These are phyloP conservation scores for Patellaria atrata DNA, from an alignment of 495 filamentous ascomycete species.

Conservation along the genomic window DNA sequence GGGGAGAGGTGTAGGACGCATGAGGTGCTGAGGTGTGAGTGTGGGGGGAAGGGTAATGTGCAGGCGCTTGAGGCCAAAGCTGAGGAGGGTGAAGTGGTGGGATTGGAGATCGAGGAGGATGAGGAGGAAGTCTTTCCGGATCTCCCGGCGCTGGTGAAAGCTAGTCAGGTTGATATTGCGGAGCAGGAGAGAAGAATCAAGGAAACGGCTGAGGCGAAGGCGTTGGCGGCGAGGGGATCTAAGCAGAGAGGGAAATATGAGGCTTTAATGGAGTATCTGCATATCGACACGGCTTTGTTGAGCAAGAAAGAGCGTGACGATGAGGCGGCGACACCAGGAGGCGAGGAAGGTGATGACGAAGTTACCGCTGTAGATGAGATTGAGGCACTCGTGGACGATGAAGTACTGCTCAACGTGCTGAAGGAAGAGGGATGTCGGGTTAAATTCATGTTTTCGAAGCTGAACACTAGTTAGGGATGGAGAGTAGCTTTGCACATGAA, in stretches of 20 bases:
- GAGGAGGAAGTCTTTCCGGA: slow-evolving; percentile 32
- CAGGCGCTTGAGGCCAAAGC: slow-evolving; percentile 15
- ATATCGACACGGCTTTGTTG: slow-evolving; percentile 43
- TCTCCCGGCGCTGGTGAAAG: slow-evolving; percentile 36
- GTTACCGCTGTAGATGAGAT: slow-evolving; percentile 7
- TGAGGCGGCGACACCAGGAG: slow-evolving; percentile 25
- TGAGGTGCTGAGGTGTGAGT: slow-evolving; percentile 53
- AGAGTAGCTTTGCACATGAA: no score
- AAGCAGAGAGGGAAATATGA: no score
- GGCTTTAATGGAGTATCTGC: slow-evolving; percentile 49
- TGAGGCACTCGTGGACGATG: slow-evolving; percentile 40
- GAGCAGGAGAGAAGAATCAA: slow-evolving; percentile 40
- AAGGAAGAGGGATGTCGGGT: slow-evolving; percentile 45
- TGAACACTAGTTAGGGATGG: no score
- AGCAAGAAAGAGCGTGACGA: slow-evolving; percentile 21
- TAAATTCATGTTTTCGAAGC: slow-evolving; percentile 57
- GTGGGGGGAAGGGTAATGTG: slow-evolving; percentile 41
- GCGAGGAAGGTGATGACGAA: slow-evolving; percentile 15
- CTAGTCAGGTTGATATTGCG: slow-evolving; percentile 46
- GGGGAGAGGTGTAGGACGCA: slow-evolving; percentile 49
- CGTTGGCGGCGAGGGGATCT: no score
- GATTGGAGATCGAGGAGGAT: slow-evolving; percentile 17
- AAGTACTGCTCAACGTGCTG: slow-evolving; percentile 44
- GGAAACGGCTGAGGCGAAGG: slow-evolving; percentile 18
- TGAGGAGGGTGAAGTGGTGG: slow-evolving; percentile 16